Conservation (phyloP, 441 rosid species). For the Codiaeum variegatum region DNA sequence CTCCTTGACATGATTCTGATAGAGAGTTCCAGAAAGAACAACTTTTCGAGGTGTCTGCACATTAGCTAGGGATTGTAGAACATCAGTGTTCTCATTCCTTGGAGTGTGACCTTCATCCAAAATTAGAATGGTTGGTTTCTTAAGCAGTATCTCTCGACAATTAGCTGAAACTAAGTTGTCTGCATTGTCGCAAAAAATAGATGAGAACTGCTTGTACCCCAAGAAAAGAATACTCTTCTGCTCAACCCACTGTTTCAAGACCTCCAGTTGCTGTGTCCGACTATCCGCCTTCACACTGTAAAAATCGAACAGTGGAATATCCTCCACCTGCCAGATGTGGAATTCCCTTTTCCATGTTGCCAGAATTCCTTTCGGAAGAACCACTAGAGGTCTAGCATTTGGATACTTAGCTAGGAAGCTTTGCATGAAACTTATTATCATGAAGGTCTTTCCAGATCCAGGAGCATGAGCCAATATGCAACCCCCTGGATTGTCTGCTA, state of each 20-base stretch:
- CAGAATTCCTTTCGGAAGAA: conserved; percentile 81
- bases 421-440: conserved; percentile 82
- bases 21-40: conserved; percentile 83
- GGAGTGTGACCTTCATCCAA: conserved; percentile 91
- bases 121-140: conserved; percentile 69
- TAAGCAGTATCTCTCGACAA: conserved; percentile 64
- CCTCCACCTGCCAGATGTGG: conserved; percentile 70
- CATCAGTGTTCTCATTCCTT: conserved; percentile 70
- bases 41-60: conserved; percentile 78
- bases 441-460: conserved; percentile 94
- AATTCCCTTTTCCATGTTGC: conserved; percentile 85
- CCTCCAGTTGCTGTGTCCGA: conserved; percentile 55
- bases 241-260: conserved; percentile 63
- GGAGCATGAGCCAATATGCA: conserved; percentile 93
- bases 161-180: conserved; percentile 23
- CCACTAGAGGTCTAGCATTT: conserved; percentile 65
- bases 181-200: conserved; percentile 55
- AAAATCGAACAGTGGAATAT: conserved; percentile 60
- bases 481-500: conserved; percentile 72
- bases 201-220: conserved; percentile 76
- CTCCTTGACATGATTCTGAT: conserved; percentile 83
- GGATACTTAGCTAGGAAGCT: conserved; percentile 80
- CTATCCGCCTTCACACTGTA: conserved; percentile 67
- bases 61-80: conserved; percentile 62
- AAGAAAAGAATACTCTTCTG: conserved; percentile 68